These are phyloP conservation scores for Hibiscus mutabilis DNA, from an alignment of 345 rosid genomes.

Conservation along the genomic window DNA sequence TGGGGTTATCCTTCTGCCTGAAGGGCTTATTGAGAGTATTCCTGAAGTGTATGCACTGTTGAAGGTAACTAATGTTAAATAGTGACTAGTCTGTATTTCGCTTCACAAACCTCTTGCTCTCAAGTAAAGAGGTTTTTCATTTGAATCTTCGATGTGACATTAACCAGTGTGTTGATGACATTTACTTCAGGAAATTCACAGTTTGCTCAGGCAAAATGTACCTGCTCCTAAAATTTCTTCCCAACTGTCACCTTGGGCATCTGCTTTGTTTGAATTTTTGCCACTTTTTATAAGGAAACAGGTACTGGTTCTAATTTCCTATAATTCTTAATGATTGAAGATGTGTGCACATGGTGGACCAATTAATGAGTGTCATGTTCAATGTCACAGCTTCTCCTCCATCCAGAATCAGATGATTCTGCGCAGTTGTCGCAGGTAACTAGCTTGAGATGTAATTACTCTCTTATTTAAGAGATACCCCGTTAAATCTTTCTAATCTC, in stretches of 20 bases:
- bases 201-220: conserved; percentile 35
- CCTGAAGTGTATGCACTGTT: conserved; percentile 91
- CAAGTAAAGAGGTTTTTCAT: conserved; percentile 18
- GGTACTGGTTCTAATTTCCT: conserved; percentile 38
- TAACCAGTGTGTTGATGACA: neutral
- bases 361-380: conserved; percentile 10
- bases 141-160: neutral
- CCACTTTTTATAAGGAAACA: conserved; percentile 87
- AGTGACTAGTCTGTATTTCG: conserved; percentile 47
- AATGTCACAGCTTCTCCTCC: conserved; percentile 72
- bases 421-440: conserved; percentile 97
- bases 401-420: conserved; percentile 97
- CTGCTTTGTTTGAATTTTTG: conserved; percentile 37
- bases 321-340: neutral
- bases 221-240: conserved; percentile 62
- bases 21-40: conserved; percentile 95
- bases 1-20: conserved; percentile 93
- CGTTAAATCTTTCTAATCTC: conserved; percentile 6
- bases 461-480: neutral
- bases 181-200: conserved; percentile 15
- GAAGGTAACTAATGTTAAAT: conserved; percentile 84
- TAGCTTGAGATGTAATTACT: conserved; percentile 6
- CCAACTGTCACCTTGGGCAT: conserved; percentile 98
- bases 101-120: conserved; percentile 81
- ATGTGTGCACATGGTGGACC: conserved; percentile 13